These are phyloP conservation scores for Phytophthora cactorum DNA, from an alignment of 352 stramenopile genomes.

Conservation along the genomic window DNA sequence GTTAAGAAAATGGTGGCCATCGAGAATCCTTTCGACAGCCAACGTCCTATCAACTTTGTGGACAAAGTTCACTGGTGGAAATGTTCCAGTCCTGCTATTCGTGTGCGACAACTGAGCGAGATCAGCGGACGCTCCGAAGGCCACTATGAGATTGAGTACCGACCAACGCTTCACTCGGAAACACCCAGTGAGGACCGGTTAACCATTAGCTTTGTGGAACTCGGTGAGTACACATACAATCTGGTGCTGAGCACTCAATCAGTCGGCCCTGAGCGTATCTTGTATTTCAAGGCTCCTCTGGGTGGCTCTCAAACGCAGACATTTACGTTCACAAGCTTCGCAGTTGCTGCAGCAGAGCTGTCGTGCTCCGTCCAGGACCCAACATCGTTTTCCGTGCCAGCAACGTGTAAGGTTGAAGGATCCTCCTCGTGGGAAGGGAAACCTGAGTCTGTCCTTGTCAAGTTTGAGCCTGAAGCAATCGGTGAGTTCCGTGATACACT, in stretches of 20 bases:
- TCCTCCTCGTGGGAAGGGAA: constrained; percentile 79
- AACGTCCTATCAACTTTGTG: constrained; percentile 59
- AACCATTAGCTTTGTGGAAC: constrained; percentile 82
- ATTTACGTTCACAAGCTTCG: constrained; percentile 80
- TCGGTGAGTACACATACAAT: constrained; percentile 91
- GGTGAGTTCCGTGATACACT: constrained; percentile 88
- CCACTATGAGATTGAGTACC: constrained; percentile 91
- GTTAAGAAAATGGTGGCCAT: constrained; percentile 87
- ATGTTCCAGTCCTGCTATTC: constrained; percentile 72
- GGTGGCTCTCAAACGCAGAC: constrained; percentile 78
- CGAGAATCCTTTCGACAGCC: constrained; percentile 85
- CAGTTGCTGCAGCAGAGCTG: constrained; percentile 49
- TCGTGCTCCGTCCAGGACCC: constrained; percentile 61
- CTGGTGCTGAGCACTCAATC: constrained; percentile 79
- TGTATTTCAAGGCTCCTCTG: constrained; percentile 87
- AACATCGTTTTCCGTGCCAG: constrained; percentile 74
- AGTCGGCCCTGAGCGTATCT: constrained; percentile 62
- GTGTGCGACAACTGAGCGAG: constrained; percentile 71
- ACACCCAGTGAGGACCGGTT: constrained; percentile 56
- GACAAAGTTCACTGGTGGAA: constrained; percentile 83
- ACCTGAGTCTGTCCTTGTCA: constrained; percentile 62
- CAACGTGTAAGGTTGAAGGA: constrained; percentile 55
- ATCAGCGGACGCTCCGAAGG: constrained; percentile 82
- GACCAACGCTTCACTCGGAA: constrained; percentile 68
- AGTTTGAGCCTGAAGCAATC: constrained; percentile 90